These are phyloP conservation scores for Podila minutissima DNA, from an alignment of 192 early-diverging fungal species.

Conservation along the genomic window DNA sequence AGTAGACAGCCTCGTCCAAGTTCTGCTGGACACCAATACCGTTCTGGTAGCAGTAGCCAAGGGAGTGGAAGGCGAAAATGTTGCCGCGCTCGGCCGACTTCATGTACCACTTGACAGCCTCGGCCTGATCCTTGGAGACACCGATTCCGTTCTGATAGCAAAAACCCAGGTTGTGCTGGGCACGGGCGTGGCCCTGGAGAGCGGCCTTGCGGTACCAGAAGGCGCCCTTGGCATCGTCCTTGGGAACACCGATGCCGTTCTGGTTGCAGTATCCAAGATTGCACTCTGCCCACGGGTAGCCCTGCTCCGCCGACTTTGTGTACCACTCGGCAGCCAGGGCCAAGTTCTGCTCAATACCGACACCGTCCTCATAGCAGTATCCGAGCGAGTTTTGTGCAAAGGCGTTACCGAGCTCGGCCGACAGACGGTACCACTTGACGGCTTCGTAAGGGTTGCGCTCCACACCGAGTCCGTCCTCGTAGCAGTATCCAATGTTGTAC, in stretches of 20 bases:
- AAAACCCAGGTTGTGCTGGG: constrained; percentile 78
- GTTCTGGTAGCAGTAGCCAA: constrained; percentile 70
- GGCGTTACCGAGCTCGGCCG: constrained; percentile 80
- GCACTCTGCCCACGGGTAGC: constrained; percentile 68
- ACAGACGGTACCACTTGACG: constrained; percentile 72
- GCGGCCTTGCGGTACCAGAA: constrained; percentile 72
- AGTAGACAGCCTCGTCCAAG: constrained; percentile 61
- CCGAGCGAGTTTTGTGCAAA: constrained; percentile 89
- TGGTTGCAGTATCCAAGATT: constrained; percentile 85
- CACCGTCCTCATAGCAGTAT: constrained; percentile 89
- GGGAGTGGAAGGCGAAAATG: constrained; percentile 67
- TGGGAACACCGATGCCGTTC: constrained; percentile 65
- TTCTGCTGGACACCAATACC: constrained; percentile 63
- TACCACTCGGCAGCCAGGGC: constrained; percentile 68
- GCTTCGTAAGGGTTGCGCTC: constrained; percentile 57
- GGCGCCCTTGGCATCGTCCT: constrained; percentile 59
- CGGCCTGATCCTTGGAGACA: constrained; percentile 60
- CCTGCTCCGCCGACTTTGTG: constrained; percentile 58
- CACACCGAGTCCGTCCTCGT: constrained; percentile 81
- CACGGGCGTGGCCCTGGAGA: constrained; percentile 62
- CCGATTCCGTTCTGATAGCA: constrained; percentile 91
- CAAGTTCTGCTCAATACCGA: constrained; percentile 66
- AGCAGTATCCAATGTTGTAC: constrained; percentile 83
- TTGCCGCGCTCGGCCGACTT: constrained; percentile 60
- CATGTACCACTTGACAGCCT: constrained; percentile 64